These are phyloP conservation scores for Sonneratia caseolaris DNA, from an alignment of 345 rosid species.

Conservation along the genomic window DNA sequence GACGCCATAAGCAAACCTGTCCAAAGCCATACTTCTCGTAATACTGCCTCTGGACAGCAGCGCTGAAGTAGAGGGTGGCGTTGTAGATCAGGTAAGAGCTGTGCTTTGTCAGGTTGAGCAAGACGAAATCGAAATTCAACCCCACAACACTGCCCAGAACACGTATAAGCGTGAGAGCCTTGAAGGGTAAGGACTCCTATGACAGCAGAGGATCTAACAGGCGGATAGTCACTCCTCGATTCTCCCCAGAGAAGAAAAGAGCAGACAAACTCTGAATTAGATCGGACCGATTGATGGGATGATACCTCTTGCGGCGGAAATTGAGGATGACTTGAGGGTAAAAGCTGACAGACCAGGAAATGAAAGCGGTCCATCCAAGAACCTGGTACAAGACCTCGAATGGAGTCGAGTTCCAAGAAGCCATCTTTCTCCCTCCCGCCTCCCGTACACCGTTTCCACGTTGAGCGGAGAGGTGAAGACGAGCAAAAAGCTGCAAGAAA, in stretches of 20 bases:
- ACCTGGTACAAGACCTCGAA: constrained; percentile 52
- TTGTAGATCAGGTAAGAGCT: constrained; percentile 89
- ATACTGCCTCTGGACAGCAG: constrained; percentile 69
- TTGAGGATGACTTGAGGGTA: constrained; percentile 83
- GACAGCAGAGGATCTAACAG: background rate
- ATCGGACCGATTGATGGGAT: background rate
- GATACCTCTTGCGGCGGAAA: constrained; percentile 57
- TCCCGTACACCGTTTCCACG: constrained; percentile 1
- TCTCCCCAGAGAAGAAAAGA: too few species aligned
- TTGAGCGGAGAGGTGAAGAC: constrained; percentile 6
- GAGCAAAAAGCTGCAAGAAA: background rate
- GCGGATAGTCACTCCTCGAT: too few species aligned
- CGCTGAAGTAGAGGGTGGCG: constrained; percentile 74
- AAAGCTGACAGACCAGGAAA: constrained; percentile 75
- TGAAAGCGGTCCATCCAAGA: constrained; percentile 74
- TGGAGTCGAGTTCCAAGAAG: constrained; percentile 73
- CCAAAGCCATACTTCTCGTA: constrained; percentile 52
- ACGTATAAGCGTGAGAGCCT: background rate
- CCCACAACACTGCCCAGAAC: constrained; percentile 61
- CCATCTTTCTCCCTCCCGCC: constrained; percentile 31
- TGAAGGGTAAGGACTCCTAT: background rate
- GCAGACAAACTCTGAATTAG: too few species aligned
- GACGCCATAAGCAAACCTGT: constrained; percentile 21
- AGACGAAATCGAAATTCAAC: constrained; percentile 80
- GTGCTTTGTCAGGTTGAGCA: constrained; percentile 89